Evolutionary conservation across 2,329 filamentous ascomycete species (phyloP).

Genomic region (Colletotrichum acutatum): DNA sequence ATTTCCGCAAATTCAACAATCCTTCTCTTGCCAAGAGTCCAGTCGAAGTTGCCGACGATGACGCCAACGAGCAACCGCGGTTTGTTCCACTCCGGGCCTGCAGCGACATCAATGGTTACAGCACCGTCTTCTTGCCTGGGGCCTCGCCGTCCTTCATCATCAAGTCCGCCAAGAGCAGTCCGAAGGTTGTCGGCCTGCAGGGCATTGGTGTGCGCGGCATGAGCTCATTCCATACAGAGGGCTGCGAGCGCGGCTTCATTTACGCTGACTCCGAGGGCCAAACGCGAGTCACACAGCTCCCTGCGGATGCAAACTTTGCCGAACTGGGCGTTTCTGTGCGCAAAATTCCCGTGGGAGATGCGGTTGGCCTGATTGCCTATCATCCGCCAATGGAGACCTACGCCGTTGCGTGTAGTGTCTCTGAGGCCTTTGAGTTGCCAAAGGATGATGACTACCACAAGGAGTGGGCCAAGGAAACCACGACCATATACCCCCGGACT

Average conservation of each 20-base stretch:
- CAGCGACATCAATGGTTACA: slow-evolving; percentile 79
- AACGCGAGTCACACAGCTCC: slow-evolving; percentile 79
- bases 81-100: slow-evolving; percentile 68
- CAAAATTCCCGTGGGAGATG: slow-evolving; percentile 76
- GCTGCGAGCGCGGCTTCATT: slow-evolving; percentile 84
- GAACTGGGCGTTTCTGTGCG: slow-evolving; percentile 81
- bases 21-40: slow-evolving; percentile 70
- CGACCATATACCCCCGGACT: slow-evolving; percentile 71
- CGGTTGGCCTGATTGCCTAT: slow-evolving; percentile 80
- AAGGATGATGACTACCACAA: slow-evolving; percentile 86
- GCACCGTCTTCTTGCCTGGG: slow-evolving; percentile 85
- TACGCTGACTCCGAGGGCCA: slow-evolving; percentile 80
- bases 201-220: slow-evolving; percentile 76
- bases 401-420: slow-evolving; percentile 76
- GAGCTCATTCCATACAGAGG: slow-evolving; percentile 79
- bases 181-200: slow-evolving; percentile 79
- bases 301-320: slow-evolving; percentile 71
- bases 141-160: slow-evolving; percentile 83
- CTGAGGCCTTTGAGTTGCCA: slow-evolving; percentile 82
- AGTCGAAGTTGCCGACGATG: slow-evolving; percentile 61
- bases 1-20: slow-evolving; percentile 82
- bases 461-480: slow-evolving; percentile 82
- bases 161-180: slow-evolving; percentile 81
- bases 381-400: slow-evolving; percentile 81
- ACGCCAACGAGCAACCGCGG: slow-evolving; percentile 56